Evolutionary conservation across 2,329 filamentous ascomycete species (phyloP), one percentile per base, ranked within the genome.

Genomic region (Purpureocillium lavendulum): DNA sequence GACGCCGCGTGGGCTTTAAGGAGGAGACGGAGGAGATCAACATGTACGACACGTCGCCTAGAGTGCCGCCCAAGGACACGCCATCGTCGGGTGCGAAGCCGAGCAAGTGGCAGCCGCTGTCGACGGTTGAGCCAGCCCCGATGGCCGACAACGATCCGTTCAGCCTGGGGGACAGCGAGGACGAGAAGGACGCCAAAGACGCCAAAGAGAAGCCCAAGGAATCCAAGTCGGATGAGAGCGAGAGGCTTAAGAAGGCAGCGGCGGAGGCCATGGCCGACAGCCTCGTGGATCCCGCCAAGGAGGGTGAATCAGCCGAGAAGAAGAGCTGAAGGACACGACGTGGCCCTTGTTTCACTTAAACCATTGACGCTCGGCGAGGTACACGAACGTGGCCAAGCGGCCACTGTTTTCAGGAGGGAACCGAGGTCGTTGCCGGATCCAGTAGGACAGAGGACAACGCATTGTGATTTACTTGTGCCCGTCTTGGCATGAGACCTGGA

Each of bases 101-200:
- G 34, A 96, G 89, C 74, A 98, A 98, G 67, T 98, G 92, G 92
- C 90, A 98, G 62, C 90, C 92, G 9, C 68, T 98, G 51, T 87
- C 89, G 11, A 75, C 82, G 0, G 80, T 96, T 12, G 47, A 94
- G 36, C 87, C 89, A 1, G 82, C 77, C 46, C 89, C 90, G 12
- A 84, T 95, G 45, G 73, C 76, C 11, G 88, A 97, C 50, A 90
- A 95, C 52, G 92, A 98, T 56, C 92, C 92, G 0, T 98, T 98
- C 65, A 96, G 88, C 54, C 73, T 98, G 12, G 92, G 92, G 5
- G 90, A 97, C 52, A 94, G 87, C 54, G 90, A 97, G 50, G 89
- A 95, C 49, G 92, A 98, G 62, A 92, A 88, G 64, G 72, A 64
- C 29, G 36, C 46, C 30, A 53, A 50, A 29, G 40, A 42, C 26